phyloP scores from a whole-genome alignment of 148 eudicot genomes.

The Beta vulgaris region DNA sequence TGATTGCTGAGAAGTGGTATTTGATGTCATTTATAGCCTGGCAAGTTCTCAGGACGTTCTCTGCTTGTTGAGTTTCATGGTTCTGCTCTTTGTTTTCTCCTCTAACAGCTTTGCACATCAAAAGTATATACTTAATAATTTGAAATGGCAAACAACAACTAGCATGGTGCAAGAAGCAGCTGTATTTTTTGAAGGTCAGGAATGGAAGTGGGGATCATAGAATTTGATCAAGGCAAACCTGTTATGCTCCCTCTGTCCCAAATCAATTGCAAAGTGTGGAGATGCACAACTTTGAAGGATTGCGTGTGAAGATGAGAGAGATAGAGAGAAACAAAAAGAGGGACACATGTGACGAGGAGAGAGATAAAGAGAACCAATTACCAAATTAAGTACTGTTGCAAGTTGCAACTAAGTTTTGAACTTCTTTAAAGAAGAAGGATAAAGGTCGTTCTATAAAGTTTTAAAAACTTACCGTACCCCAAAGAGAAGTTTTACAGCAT shows the following conservation, averaged over 20 bases:
- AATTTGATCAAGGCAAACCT: not conserved
- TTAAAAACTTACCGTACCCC: not conserved
- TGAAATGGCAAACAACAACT: not conserved
- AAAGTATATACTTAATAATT: not conserved
- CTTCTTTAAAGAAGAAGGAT: too few relatives aligned
- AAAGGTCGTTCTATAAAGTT: not conserved
- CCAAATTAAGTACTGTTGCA: too few relatives aligned
- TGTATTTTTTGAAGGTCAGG: not conserved
- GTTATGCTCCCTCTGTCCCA: too few relatives aligned
- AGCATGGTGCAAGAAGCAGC: not conserved
- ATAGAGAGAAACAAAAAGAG: too few relatives aligned
- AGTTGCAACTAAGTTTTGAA: too few relatives aligned
- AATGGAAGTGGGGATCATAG: not conserved
- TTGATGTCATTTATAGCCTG: not conserved
- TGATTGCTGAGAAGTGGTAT: not conserved
- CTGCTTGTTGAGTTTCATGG: not conserved
- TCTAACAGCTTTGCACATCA: not conserved
- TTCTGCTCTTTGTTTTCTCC: too few relatives aligned
- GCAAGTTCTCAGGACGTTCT: not conserved
- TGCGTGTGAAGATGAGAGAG: too few relatives aligned
- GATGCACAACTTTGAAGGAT: too few relatives aligned
- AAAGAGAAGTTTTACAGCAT: not conserved
- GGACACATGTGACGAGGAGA: too few relatives aligned
- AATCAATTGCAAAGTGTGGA: too few relatives aligned
- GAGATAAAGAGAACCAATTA: too few relatives aligned